These are phyloP conservation scores for Aureobasidium subglaciale DNA, from an alignment of 2,329 filamentous ascomycete genomes.

Conservation along the genomic window DNA sequence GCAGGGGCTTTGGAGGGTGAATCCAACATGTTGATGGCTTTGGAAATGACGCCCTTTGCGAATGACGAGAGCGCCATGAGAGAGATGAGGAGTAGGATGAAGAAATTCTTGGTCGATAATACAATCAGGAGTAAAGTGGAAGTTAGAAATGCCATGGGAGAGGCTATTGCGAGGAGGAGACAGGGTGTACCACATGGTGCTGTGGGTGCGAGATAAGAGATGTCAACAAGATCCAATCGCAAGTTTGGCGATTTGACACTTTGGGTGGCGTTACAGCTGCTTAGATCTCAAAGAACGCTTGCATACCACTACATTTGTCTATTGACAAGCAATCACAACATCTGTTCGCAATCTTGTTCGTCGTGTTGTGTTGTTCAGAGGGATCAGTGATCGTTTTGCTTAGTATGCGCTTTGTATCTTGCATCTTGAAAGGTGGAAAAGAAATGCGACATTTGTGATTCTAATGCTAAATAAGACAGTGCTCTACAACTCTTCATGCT, in stretches of 20 bases:
- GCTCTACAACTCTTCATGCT: slow-evolving; percentile 17
- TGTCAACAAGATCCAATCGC: neutral
- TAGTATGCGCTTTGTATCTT: neutral
- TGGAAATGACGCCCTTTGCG: slow-evolving; percentile 75
- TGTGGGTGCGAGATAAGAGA: neutral
- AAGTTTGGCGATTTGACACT: no score
- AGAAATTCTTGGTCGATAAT: slow-evolving; percentile 83
- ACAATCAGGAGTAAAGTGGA: slow-evolving; percentile 72
- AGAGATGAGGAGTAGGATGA: slow-evolving; percentile 64
- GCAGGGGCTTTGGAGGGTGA: slow-evolving; percentile 60
- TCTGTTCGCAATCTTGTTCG: no score
- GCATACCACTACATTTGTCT: neutral
- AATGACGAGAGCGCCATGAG: slow-evolving; percentile 60
- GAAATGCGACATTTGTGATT: neutral
- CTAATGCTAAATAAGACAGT: neutral
- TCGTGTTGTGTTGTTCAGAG: no score
- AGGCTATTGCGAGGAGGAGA: slow-evolving; percentile 48
- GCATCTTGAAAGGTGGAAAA: neutral
- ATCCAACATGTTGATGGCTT: slow-evolving; percentile 59
- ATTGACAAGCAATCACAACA: no score
- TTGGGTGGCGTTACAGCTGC: no score
- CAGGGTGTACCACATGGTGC: slow-evolving; percentile 14
- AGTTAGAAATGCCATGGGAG: slow-evolving; percentile 71
- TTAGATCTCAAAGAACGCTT: no score
- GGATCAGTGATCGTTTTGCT: no score